Evolutionary conservation across 2,329 filamentous ascomycete genomes (phyloP).

Genomic region (Phoma herbarum): DNA sequence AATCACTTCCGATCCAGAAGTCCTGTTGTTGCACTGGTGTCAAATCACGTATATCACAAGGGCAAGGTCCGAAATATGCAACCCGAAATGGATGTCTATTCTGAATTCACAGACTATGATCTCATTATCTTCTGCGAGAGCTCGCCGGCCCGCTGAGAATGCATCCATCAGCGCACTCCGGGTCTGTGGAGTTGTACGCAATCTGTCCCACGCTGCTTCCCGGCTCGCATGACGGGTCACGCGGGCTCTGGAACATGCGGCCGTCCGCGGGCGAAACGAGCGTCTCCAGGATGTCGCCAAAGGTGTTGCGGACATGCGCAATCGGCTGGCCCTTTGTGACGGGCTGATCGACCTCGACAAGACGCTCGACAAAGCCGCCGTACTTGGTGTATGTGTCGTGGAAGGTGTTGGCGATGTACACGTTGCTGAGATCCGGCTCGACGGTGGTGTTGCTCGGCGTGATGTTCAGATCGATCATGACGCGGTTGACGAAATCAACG

Average conservation of each 20-base stretch:
- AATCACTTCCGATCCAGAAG: no score
- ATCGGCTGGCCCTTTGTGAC: conserved; percentile 50
- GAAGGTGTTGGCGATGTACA: conserved; percentile 44
- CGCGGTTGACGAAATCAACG: conserved; percentile 40
- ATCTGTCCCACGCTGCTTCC: conserved; percentile 48
- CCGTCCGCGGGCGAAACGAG: conserved; percentile 45
- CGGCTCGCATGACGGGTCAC: conserved; percentile 49
- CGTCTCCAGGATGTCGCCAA: conserved; percentile 50
- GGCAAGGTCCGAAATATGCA: no score
- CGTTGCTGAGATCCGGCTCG: conserved; percentile 43
- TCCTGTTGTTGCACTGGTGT: no score
- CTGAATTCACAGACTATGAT: no score
- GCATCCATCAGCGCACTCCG: conserved; percentile 42
- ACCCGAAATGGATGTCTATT: no score
- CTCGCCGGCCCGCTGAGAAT: conserved; percentile 29
- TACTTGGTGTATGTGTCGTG: conserved; percentile 39
- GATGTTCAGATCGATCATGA: conserved; percentile 34
- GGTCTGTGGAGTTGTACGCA: conserved; percentile 49
- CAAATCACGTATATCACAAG: no score
- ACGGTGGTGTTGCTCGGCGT: conserved; percentile 42
- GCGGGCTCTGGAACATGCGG: conserved; percentile 46
- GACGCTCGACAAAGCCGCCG: conserved; percentile 42
- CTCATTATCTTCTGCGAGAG: conserved; percentile 2
- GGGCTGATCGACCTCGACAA: conserved; percentile 45
- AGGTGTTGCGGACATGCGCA: conserved; percentile 47